These are phyloP conservation scores for Stentor coeruleus DNA, from an alignment of 73 alveolate genomes.

Conservation along the genomic window DNA sequence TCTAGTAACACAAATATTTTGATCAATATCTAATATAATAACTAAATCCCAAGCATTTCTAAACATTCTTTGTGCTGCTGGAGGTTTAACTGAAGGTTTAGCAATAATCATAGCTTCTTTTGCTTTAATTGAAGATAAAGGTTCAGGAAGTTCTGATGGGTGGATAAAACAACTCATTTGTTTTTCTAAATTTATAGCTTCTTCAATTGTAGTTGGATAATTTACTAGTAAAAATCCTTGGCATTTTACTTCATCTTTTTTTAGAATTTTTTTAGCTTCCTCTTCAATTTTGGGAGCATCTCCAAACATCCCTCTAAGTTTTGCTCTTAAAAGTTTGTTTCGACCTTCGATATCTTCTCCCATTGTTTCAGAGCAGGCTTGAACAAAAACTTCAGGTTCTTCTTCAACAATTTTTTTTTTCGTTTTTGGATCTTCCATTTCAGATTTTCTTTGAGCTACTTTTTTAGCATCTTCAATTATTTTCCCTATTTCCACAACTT, in stretches of 20 bases:
- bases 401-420: conserved; percentile 13
- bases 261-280: neutral
- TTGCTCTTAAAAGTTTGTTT: neutral
- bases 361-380: neutral
- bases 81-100: neutral
- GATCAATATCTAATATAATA: neutral
- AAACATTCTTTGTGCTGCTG: neutral
- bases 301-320: neutral
- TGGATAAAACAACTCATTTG: neutral
- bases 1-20: neutral
- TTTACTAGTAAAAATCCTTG: neutral
- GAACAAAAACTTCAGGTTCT: neutral
- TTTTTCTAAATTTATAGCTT: neutral
- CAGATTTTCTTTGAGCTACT: conserved; percentile 32
- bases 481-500: conserved; percentile 39
- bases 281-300: neutral
- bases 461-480: conserved; percentile 42
- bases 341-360: neutral
- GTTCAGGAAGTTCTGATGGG: neutral
- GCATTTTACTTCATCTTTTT: conserved; percentile 1
- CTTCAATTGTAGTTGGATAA: neutral
- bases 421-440: conserved; percentile 23
- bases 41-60: neutral
- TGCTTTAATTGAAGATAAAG: neutral
- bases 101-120: neutral